Conservation (phyloP, 225 moss, liverwort and hornwort genomes). For the Antitrichia curtipendula region DNA sequence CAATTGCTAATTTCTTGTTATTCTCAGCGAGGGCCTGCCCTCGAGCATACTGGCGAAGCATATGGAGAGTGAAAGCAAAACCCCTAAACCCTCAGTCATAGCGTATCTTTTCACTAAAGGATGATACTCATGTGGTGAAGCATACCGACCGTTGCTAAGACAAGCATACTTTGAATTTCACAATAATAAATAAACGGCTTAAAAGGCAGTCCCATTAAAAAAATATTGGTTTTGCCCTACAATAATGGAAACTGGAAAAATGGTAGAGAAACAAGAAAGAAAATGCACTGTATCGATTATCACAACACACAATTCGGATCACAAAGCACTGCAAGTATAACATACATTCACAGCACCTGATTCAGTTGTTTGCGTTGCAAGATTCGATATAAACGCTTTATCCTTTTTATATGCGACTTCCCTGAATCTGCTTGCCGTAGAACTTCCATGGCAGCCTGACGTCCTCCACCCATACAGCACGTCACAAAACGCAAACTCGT, state of each 20-base stretch:
- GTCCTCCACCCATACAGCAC: not conserved
- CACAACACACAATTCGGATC: not conserved
- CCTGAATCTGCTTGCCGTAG: constrained; percentile 42
- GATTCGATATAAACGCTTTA: constrained; percentile 77
- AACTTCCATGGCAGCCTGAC: constrained; percentile 78
- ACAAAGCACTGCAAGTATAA: not conserved
- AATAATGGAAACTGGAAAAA: not conserved
- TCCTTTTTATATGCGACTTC: constrained; percentile 34
- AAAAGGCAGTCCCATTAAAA: not conserved
- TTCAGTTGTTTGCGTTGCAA: constrained; percentile 55
- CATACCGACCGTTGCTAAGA: not conserved
- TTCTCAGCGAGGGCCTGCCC: not conserved
- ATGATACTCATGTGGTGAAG: not conserved
- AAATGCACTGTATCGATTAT: not conserved
- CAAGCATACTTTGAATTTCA: not conserved
- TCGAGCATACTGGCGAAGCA: not conserved
- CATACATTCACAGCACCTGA: constrained; percentile 17
- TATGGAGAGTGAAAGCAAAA: not conserved
- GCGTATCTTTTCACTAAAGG: not conserved
- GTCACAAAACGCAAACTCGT: not conserved
- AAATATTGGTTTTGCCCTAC: not conserved
- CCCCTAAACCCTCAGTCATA: not conserved
- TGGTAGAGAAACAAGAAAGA: not conserved
- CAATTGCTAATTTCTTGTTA: not conserved
- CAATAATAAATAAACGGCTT: not conserved